These are phyloP conservation scores for Malus sieversii DNA, from an alignment of 306 rosid genomes.

Conservation along the genomic window DNA sequence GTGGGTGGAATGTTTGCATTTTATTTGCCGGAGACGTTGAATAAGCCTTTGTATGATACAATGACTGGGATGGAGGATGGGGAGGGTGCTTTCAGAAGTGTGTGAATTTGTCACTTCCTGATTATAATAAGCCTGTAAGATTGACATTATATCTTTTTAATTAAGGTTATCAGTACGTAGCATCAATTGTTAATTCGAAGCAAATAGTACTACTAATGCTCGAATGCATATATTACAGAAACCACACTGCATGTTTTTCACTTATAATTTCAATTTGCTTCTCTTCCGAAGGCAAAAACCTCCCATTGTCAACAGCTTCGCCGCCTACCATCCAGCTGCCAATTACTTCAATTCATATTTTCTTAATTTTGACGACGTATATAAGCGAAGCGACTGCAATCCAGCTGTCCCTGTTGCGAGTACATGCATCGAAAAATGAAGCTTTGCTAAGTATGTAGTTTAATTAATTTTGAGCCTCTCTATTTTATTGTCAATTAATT, in stretches of 20 bases:
- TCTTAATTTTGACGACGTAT: too few relatives aligned
- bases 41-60: constrained; percentile 75
- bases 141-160: too few relatives aligned
- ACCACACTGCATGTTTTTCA: background rate
- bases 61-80: constrained; percentile 53
- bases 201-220: background rate
- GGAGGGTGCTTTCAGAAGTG: constrained; percentile 10
- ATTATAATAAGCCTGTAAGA: background rate
- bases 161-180: background rate
- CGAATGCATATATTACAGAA: background rate
- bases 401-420: too few relatives aligned
- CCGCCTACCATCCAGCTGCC: too few relatives aligned
- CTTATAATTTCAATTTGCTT: background rate
- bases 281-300: background rate
- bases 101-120: background rate
- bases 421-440: too few relatives aligned
- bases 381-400: too few relatives aligned
- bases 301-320: background rate
- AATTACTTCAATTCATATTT: too few relatives aligned
- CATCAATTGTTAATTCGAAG: background rate
- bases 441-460: too few relatives aligned
- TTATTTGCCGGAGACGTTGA: constrained; percentile 76
- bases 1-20: constrained; percentile 59
- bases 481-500: too few relatives aligned
- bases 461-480: too few relatives aligned